Conservation (phyloP, 2,329 filamentous ascomycete species). For the Alternaria arborescens region DNA sequence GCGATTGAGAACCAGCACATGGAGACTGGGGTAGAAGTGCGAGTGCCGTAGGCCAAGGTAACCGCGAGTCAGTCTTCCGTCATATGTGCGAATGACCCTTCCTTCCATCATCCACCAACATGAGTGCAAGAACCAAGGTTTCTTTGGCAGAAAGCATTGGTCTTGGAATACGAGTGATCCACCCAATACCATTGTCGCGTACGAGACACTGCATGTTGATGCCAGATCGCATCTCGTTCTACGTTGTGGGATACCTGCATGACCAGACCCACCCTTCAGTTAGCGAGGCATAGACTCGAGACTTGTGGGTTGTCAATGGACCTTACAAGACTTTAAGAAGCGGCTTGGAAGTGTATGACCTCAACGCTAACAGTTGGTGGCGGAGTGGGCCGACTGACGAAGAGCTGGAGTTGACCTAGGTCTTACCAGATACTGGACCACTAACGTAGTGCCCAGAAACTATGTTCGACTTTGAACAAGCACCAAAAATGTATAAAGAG, state of each 20-base stretch:
- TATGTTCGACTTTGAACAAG: background rate
- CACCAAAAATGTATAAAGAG: background rate
- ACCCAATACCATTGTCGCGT: background rate
- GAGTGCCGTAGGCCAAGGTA: background rate
- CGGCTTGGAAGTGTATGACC: slow-evolving; percentile 3
- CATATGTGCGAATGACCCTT: background rate
- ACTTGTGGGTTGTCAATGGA: background rate
- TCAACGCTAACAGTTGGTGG: slow-evolving; percentile 1
- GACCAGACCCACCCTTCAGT: background rate
- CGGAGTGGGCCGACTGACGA: background rate
- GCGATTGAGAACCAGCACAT: background rate
- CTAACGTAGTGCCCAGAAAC: background rate
- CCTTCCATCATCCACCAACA: background rate
- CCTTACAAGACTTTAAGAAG: background rate
- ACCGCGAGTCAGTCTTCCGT: background rate
- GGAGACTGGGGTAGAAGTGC: background rate
- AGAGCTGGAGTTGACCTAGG: background rate
- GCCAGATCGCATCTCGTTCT: background rate
- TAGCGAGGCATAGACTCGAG: background rate
- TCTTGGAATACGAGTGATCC: background rate
- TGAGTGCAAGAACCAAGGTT: background rate
- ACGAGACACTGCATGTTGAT: background rate
- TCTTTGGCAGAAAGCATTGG: background rate
- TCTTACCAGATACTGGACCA: background rate
- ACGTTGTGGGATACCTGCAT: background rate